Evolutionary conservation across 768 basidiomycete genomes (phyloP).

Genomic region (Nidula microcarpa): DNA sequence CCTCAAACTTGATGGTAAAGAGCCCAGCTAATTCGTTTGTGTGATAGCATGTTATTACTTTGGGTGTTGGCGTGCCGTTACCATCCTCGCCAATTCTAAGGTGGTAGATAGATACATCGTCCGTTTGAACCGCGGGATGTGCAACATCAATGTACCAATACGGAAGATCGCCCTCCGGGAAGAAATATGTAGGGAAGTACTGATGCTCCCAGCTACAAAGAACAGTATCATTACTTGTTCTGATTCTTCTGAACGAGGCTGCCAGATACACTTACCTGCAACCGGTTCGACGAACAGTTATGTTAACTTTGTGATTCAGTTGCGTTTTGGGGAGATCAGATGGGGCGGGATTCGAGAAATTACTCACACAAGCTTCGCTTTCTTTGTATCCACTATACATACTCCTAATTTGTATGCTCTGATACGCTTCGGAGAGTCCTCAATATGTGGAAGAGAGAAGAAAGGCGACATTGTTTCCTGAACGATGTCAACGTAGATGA

Average conservation of each 20-base stretch:
- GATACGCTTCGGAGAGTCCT: slow-evolving; percentile 46
- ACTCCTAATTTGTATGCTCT: slow-evolving; percentile 50
- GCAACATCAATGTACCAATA: slow-evolving; percentile 35
- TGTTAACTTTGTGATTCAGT: background rate
- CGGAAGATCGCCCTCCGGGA: slow-evolving; percentile 41
- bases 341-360: background rate
- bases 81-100: slow-evolving; percentile 12
- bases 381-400: slow-evolving; percentile 51
- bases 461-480: slow-evolving; percentile 11
- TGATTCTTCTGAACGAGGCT: background rate
- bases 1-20: slow-evolving; percentile 43
- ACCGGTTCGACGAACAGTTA: background rate
- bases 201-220: slow-evolving; percentile 46
- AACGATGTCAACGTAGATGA: too few species aligned
- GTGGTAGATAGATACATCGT: slow-evolving; percentile 38
- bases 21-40: slow-evolving; percentile 37
- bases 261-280: background rate
- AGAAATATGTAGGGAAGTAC: slow-evolving; percentile 55
- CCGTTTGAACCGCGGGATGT: slow-evolving; percentile 8
- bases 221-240: background rate
- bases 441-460: slow-evolving; percentile 40
- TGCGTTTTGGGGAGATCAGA: background rate
- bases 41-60: slow-evolving; percentile 20
- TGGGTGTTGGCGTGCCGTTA: background rate
- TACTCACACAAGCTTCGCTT: slow-evolving; percentile 59